phyloP scores from a whole-genome alignment of 2,329 filamentous ascomycete genomes.

The Fusarium nematophilum region DNA sequence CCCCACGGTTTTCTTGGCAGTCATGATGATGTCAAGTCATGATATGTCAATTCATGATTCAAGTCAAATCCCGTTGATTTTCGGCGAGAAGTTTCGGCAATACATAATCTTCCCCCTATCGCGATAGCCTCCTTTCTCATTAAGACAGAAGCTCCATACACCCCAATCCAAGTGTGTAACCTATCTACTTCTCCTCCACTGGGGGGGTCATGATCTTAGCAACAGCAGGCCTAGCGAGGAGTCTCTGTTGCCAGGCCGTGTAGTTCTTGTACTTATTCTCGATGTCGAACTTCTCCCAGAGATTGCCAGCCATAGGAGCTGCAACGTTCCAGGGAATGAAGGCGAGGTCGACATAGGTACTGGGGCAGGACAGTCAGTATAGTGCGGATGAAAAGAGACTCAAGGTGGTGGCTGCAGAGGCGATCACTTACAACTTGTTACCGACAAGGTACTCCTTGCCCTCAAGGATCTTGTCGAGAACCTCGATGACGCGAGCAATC shows the following conservation, averaged over 20 bases:
- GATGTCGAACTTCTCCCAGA: constrained; percentile 40
- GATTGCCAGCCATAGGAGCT: constrained; percentile 23
- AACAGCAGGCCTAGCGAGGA: constrained; percentile 47
- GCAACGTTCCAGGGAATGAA: constrained; percentile 48
- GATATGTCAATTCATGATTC: not conserved
- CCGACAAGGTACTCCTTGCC: constrained; percentile 51
- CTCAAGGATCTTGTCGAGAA: constrained; percentile 48
- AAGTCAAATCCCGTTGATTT: not conserved
- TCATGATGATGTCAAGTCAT: too few species aligned
- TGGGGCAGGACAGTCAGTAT: constrained; percentile 11
- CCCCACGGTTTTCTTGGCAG: too few species aligned
- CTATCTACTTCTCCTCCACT: not conserved
- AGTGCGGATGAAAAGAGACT: not conserved
- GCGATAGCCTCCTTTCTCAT: too few species aligned
- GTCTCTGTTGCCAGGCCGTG: constrained; percentile 48
- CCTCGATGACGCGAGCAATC: constrained; percentile 44
- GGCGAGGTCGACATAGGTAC: constrained; percentile 50
- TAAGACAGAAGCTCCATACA: too few species aligned
- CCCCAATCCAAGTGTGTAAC: too few species aligned
- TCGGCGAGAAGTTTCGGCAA: too few species aligned
- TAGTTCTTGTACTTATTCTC: constrained; percentile 51
- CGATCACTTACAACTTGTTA: constrained; percentile 46
- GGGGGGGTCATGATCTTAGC: constrained; percentile 31
- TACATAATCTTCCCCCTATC: too few species aligned
- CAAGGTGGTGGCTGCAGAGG: not conserved